Evolutionary conservation across 768 basidiomycete genomes (phyloP).

Genomic region (Mycena amicta): DNA sequence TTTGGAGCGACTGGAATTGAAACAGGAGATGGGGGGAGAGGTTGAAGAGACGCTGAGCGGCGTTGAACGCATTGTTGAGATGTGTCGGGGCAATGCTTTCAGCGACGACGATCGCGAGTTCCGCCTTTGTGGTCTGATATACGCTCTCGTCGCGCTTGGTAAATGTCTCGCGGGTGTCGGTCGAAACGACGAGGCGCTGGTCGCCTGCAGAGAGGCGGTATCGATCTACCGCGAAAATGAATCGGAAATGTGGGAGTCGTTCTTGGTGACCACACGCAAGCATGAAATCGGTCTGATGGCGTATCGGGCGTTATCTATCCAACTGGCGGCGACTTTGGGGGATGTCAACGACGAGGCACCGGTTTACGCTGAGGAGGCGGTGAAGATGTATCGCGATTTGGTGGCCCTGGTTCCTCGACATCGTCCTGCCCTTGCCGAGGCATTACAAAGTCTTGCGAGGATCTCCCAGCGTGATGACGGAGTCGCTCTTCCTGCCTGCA

Average conservation of each 20-base stretch:
- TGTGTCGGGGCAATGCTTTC: background rate
- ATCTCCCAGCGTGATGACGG: background rate
- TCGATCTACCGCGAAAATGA: background rate
- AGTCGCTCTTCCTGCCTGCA: background rate
- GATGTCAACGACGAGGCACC: background rate
- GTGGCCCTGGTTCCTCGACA: background rate
- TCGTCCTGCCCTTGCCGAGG: background rate
- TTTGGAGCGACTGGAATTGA: background rate
- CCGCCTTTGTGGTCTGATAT: background rate
- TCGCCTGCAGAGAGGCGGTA: background rate
- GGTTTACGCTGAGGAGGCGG: background rate
- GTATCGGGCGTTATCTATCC: background rate
- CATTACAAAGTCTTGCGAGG: background rate
- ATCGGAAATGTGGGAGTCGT: background rate
- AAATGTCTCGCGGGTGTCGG: background rate
- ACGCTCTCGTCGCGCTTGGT: background rate
- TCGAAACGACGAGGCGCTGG: background rate
- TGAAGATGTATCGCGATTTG: background rate
- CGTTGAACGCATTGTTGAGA: background rate
- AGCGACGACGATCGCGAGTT: background rate
- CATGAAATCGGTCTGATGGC: background rate
- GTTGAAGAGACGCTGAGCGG: background rate
- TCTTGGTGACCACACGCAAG: background rate
- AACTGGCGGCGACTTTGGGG: too few relatives aligned
- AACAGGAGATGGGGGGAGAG: background rate